Evolutionary conservation across 176 grass and related monocot genomes (phyloP).

Genomic region (Lolium rigidum): DNA sequence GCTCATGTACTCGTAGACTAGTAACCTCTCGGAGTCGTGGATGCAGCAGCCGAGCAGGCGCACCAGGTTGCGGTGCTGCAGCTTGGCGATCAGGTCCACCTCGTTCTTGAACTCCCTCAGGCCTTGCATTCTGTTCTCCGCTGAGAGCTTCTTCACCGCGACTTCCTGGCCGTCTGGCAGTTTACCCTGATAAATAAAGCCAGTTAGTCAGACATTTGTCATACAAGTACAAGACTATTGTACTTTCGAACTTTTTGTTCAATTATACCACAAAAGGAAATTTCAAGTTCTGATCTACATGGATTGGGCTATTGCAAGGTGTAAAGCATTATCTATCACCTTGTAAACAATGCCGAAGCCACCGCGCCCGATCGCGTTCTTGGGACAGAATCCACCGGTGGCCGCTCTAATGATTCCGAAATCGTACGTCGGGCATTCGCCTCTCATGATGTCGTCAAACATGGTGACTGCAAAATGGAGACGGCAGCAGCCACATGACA

Average conservation of each 20-base stretch:
- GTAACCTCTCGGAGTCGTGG: slow-evolving; percentile 47
- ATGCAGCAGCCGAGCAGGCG: slow-evolving; percentile 69
- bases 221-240: too few species aligned
- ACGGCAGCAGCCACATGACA: not conserved
- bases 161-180: slow-evolving; percentile 60
- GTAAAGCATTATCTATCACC: slow-evolving; percentile 5
- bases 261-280: not conserved
- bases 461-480: slow-evolving; percentile 12
- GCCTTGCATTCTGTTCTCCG: slow-evolving; percentile 41
- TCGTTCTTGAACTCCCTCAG: slow-evolving; percentile 75
- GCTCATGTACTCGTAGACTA: slow-evolving; percentile 67
- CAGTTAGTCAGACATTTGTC: not conserved
- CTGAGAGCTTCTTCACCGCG: slow-evolving; percentile 62
- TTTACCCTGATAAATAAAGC: slow-evolving; percentile 24
- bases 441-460: slow-evolving; percentile 13
- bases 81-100: slow-evolving; percentile 63
- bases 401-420: slow-evolving; percentile 42
- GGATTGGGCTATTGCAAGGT: not conserved
- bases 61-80: slow-evolving; percentile 78
- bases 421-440: slow-evolving; percentile 49
- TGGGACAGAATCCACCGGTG: slow-evolving; percentile 42
- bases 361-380: slow-evolving; percentile 56
- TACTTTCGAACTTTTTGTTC: too few species aligned
- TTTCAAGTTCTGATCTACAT: not conserved
- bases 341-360: slow-evolving; percentile 70